Evolutionary conservation across 2,329 filamentous ascomycete genomes (phyloP).

Genomic region (Colletotrichum acutatum): DNA sequence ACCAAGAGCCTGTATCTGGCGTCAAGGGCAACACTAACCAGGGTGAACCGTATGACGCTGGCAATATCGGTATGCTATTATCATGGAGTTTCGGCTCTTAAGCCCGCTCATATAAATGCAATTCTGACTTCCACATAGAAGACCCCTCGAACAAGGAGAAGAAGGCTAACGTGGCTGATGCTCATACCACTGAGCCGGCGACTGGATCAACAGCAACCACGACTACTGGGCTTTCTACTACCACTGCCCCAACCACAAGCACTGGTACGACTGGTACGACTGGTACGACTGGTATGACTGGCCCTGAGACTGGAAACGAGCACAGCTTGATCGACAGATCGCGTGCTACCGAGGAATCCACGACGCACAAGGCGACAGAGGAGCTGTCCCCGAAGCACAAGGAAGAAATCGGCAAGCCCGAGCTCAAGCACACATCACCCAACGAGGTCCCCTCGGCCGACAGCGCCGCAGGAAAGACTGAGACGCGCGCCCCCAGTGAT

Average conservation of each 20-base stretch:
- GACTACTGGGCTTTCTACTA: not conserved
- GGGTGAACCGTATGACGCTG: slow-evolving; percentile 81
- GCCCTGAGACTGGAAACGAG: not conserved
- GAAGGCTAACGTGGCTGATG: slow-evolving; percentile 4
- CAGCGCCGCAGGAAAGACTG: slow-evolving; percentile 47
- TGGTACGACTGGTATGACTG: not conserved
- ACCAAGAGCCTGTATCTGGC: slow-evolving; percentile 77
- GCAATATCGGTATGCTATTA: slow-evolving; percentile 70
- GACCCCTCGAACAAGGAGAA: slow-evolving; percentile 19
- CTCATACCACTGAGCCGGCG: not conserved
- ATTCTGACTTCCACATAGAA: slow-evolving; percentile 6
- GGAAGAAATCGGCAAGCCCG: slow-evolving; percentile 39
- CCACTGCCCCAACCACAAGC: not conserved
- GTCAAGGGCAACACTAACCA: slow-evolving; percentile 72
- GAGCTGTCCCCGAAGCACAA: not conserved
- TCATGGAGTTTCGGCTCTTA: not conserved
- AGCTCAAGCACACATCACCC: slow-evolving; percentile 38
- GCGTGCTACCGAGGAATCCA: not conserved
- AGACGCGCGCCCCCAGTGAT: slow-evolving; percentile 52
- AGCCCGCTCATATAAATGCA: not conserved
- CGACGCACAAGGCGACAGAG: not conserved
- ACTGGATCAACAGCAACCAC: not conserved
- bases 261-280: not conserved
- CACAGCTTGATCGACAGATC: not conserved
- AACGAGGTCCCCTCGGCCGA: slow-evolving; percentile 34